Evolutionary conservation across 306 rosid species (phyloP), one percentile per base, ranked within the genome.

Genomic region (Oemleria cerasiformis): DNA sequence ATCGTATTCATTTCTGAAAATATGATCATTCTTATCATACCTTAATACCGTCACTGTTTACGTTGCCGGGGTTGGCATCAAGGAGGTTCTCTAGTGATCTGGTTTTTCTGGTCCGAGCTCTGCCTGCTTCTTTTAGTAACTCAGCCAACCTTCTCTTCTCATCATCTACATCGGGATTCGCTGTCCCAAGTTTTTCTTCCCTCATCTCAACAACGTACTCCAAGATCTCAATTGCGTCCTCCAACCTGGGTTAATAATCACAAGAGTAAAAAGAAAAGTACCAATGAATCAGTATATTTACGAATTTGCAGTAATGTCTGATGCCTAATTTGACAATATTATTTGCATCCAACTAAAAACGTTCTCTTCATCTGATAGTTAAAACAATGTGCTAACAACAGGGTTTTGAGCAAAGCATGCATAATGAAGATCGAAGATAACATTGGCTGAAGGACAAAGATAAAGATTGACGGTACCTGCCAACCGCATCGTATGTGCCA

Each of bases 151-250:
- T 95, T 80, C 86, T 89, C 77, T 88, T 95, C 86, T 95, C 99
- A 67, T 95, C 96, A 56, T 74, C 88, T 44, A 95, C 97, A 48
- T 91, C 99, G 9, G 97, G 85, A 83, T 89, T 87, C 55, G 96
- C 97, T 16, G 99, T 95, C 63, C 99, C 99, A 5, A 95, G 96
- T 48, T 89, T 95, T 81, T 91, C 95, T 71, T 91, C 97, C 64
- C 99, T 88, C 84, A 75, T 84, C 48, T 61, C 86, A 6, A 89
- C 90, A 15, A 95, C 88, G 73, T 78, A 69, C 59, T 95, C 99
- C 85, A 95, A 79, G 61, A 88, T 79, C 70, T 91, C 86, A 65
- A 92, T 91, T 23, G 99, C 99, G 8, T 95, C 99, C 76, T 86
- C 90, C 89, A 85, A 72, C 90, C 99, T 95, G 80, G 20, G 61